Evolutionary conservation across 2,329 filamentous ascomycete species (phyloP).

Genomic region (Claviceps digitariae): DNA sequence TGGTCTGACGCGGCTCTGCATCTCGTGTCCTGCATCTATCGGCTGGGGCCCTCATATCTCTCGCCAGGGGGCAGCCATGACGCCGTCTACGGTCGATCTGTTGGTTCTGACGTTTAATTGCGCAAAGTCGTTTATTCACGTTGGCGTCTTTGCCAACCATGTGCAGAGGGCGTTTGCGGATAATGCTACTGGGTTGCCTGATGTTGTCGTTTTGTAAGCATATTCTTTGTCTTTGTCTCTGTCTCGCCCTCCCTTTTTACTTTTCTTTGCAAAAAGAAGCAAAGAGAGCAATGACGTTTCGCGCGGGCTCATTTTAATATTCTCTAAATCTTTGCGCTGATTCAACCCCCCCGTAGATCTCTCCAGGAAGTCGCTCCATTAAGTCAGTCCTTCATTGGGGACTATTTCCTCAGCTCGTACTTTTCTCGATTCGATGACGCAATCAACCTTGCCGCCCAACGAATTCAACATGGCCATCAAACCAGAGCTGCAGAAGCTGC

Average conservation of each 20-base stretch:
- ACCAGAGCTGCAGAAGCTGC: neutral
- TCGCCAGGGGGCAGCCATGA: slow-evolving; percentile 16
- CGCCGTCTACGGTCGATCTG: slow-evolving; percentile 43
- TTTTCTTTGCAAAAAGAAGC: too few relatives aligned
- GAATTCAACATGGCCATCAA: slow-evolving; percentile 14
- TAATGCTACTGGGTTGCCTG: slow-evolving; percentile 33
- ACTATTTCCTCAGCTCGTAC: slow-evolving; percentile 64
- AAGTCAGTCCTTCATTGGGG: slow-evolving; percentile 71
- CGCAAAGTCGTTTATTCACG: slow-evolving; percentile 56
- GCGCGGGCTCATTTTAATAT: neutral
- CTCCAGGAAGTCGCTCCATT: slow-evolving; percentile 87
- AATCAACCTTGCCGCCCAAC: slow-evolving; percentile 52
- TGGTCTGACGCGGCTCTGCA: too few relatives aligned
- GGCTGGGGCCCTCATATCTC: too few relatives aligned
- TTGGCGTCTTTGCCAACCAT: slow-evolving; percentile 56
- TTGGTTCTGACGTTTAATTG: slow-evolving; percentile 88
- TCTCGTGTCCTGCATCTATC: neutral
- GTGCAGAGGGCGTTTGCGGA: slow-evolving; percentile 47
- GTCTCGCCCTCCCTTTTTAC: neutral
- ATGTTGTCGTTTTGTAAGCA: slow-evolving; percentile 42
- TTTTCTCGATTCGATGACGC: slow-evolving; percentile 58
- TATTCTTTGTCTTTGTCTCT: neutral
- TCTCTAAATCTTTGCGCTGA: neutral
- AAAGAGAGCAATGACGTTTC: too few relatives aligned
- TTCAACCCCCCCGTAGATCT: slow-evolving; percentile 38